Conservation (phyloP, 2,329 filamentous ascomycete genomes). For the Simplicillium aogashimaense region DNA sequence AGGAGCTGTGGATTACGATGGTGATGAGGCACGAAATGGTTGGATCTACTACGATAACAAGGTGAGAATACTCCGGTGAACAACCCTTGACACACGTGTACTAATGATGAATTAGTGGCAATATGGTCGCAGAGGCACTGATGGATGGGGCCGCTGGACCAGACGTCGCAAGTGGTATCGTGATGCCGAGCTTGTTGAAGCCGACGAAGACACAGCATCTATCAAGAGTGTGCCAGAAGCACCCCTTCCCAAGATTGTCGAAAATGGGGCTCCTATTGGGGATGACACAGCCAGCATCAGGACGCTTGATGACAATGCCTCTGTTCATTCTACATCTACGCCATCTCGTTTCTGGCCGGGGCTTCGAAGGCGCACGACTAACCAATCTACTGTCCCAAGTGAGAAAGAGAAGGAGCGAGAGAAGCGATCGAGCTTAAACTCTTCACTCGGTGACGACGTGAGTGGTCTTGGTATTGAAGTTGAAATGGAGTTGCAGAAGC, state of each 20-base stretch:
- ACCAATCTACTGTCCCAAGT: conserved; percentile 15
- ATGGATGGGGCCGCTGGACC: conserved; percentile 93
- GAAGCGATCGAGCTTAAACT: conserved; percentile 24
- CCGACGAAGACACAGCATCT: conserved; percentile 32
- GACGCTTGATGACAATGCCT: conserved; percentile 30
- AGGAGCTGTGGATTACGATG: conserved; percentile 37
- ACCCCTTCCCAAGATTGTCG: conserved; percentile 10
- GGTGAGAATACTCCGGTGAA: conserved; percentile 35
- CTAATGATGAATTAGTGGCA: conserved; percentile 56
- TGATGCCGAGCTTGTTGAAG: conserved; percentile 88
- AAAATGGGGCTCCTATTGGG: conserved; percentile 9
- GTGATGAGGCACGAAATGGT: conserved; percentile 56
- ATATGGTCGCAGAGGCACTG: conserved; percentile 70
- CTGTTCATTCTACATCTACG: conserved; percentile 38
- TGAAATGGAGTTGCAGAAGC: conserved; percentile 42
- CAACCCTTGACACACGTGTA: neutral
- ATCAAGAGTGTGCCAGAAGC: conserved; percentile 13
- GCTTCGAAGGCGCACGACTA: conserved; percentile 27
- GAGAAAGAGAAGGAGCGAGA: conserved; percentile 6
- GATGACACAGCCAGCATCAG: conserved; percentile 18
- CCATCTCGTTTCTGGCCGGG: conserved; percentile 32
- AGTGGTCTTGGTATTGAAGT: conserved; percentile 31
- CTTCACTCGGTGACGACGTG: conserved; percentile 31
- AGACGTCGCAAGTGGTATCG: conserved; percentile 91
- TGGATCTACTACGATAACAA: conserved; percentile 99